Percentiles rank a stretch among this genome's conserved stretches.
Conservation (phyloP, 352 stramenopile species). For the Blastocystis sp. region DNA sequence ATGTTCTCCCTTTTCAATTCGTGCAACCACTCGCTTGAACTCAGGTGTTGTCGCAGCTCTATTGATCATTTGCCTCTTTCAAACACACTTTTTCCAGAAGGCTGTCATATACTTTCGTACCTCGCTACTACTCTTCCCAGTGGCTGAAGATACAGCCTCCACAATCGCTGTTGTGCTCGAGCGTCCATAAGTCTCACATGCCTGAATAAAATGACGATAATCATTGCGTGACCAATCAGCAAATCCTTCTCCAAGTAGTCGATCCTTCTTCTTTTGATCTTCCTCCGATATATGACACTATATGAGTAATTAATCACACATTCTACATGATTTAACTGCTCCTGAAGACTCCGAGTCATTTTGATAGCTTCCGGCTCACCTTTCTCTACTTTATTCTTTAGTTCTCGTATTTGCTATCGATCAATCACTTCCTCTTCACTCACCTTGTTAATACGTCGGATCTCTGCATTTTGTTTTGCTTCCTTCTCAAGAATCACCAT, state of each 20-base stretch:
- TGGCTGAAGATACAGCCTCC: background rate
- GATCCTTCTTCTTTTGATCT: conserved; percentile 8
- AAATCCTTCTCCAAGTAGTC: conserved; percentile 25
- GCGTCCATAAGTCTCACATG: conserved; percentile 29
- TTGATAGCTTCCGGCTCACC: background rate
- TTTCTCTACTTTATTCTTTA: background rate
- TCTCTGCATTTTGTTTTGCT: background rate
- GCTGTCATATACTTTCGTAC: background rate
- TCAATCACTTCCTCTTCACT: background rate
- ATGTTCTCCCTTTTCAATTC: conserved; percentile 36
- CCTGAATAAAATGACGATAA: conserved; percentile 21
- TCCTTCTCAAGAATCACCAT: background rate
- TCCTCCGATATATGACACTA: conserved; percentile 36
- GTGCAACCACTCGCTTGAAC: background rate
- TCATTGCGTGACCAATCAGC: conserved; percentile 13
- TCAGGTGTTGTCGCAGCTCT: background rate
- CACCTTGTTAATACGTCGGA: background rate
- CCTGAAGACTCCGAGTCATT: background rate
- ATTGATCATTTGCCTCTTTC: background rate
- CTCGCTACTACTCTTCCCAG: background rate
- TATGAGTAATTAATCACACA: background rate
- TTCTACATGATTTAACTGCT: background rate
- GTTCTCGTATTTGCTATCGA: background rate
- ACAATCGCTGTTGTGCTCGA: background rate
- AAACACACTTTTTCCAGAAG: conserved; percentile 30